Evolutionary conservation across 1,139 yeast genomes (phyloP), one percentile per base, ranked within the genome.

Genomic region (Entelexis sorbosivorans): DNA sequence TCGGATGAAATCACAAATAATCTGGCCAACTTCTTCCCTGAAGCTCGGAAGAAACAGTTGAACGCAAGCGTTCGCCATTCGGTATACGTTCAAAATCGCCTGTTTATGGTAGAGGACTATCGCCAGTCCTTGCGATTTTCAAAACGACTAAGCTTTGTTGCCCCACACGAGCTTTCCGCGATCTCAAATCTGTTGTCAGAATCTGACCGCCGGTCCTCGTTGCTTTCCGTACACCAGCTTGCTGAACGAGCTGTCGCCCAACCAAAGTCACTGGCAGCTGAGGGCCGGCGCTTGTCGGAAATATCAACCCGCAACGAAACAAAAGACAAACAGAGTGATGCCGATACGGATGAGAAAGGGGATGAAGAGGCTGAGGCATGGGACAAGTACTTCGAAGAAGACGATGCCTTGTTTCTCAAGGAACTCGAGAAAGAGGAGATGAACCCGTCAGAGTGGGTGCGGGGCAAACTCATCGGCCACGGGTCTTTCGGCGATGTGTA

Each of bases 401-500:
- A 40, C n/a, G 44, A 40, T 14, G 44, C 16, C 16, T 26, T 60
- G 44, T 62, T 65, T 43, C 48, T 68, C 66, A 73, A 68, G 11
- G 76, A 73, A 43, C 72, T 72, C 9, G 73, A 70, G 35, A 75
- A 70, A 40, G 74, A 70, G 48, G 75, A 72, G 26, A 73, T 73
- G 43, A 76, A 82, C 3, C 89, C 91, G 5, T 72, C 79, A n/a
- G 76, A 82, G 45, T 91, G 97, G 97, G 74, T 88, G 48, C 83
- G 83, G 61, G 98, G 98, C 28, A 86, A 95, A 0, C 72, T 89
- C 42, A 87, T 91, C 58, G 98, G 98, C 0, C 81, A 94, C 3
- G 98, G 98, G 3, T 82, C 94, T 58, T 91, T 88, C 71, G 98
- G 97, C 33, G 81, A 87, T 2, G 98, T 91, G 1, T 89, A 83